Evolutionary conservation across 2,329 filamentous ascomycete genomes (phyloP).

Genomic region (Graphilbum ipis-grandicollis): DNA sequence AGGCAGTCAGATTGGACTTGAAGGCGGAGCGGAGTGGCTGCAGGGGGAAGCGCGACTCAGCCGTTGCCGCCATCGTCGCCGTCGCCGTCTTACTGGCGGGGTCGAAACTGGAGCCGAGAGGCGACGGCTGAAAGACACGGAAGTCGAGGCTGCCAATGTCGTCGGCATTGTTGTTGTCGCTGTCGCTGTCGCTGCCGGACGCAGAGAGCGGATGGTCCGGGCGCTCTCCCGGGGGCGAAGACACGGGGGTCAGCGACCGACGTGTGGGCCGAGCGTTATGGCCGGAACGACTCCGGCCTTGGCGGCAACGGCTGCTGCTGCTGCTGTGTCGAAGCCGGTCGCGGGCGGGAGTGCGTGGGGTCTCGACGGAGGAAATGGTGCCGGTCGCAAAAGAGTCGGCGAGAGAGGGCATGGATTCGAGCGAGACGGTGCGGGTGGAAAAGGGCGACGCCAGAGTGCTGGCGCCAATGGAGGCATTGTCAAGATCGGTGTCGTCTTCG

Average conservation of each 20-base stretch:
- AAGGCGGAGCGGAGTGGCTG: conserved; percentile 39
- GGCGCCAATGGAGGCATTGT: conserved; percentile 27
- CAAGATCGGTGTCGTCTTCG: conserved; percentile 33
- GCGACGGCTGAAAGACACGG: conserved; percentile 21
- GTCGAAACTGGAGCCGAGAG: background rate
- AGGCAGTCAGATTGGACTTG: conserved; percentile 53
- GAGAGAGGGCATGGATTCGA: conserved; percentile 44
- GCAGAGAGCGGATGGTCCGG: conserved; percentile 33
- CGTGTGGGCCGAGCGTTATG: conserved; percentile 14
- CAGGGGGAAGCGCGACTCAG: conserved; percentile 13
- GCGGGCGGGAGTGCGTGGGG: conserved; percentile 23
- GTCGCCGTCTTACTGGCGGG: no score
- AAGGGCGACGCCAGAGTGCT: conserved; percentile 33
- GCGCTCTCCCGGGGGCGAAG: conserved; percentile 33
- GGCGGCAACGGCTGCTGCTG: background rate
- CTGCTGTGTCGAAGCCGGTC: background rate
- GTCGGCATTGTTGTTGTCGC: conserved; percentile 12
- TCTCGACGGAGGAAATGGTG: conserved; percentile 28
- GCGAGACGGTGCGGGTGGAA: conserved; percentile 37
- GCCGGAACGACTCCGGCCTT: background rate
- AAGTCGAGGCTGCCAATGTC: conserved; percentile 30
- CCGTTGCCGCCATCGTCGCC: background rate
- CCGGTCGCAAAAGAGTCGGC: conserved; percentile 36
- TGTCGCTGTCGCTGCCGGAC: conserved; percentile 12
- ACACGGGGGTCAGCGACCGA: conserved; percentile 36